Evolutionary conservation across 192 early-diverging fungal species (phyloP).

Genomic region (Coemansia sp.): DNA sequence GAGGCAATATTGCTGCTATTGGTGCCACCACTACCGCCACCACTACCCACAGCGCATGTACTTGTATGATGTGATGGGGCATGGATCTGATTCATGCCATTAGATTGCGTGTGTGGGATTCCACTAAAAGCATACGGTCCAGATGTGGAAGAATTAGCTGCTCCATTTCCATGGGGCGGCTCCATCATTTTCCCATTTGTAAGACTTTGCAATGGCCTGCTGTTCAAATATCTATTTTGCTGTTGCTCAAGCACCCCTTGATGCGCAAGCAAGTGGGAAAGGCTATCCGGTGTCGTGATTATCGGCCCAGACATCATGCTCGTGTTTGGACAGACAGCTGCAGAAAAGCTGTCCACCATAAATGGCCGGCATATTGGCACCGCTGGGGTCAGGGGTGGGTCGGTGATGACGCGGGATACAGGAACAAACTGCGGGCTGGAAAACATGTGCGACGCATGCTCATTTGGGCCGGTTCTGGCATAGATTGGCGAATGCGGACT

Average conservation of each 20-base stretch:
- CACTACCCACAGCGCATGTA: neutral
- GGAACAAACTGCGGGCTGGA: neutral
- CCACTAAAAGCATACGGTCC: neutral
- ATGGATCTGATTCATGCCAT: neutral
- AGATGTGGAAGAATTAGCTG: neutral
- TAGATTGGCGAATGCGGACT: neutral
- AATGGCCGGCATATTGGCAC: neutral
- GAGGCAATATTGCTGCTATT: neutral
- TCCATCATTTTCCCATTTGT: neutral
- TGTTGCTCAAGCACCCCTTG: slow-evolving; percentile 10
- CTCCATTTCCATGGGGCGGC: neutral
- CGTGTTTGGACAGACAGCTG: neutral
- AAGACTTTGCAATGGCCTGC: neutral
- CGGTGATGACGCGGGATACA: neutral
- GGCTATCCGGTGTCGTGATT: slow-evolving; percentile 17
- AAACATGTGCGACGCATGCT: neutral
- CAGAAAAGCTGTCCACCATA: neutral
- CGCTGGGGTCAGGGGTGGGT: neutral
- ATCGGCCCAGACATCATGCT: slow-evolving; percentile 1
- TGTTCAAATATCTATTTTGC: slow-evolving; percentile 2
- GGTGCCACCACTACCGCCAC: neutral
- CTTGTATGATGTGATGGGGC: neutral
- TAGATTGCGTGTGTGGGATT: neutral
- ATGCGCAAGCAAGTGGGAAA: slow-evolving; percentile 15
- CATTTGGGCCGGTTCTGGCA: neutral